Base-by-base conservation (phyloP, 768 basidiomycete species). In the Trametes cinnabarina region DNA sequence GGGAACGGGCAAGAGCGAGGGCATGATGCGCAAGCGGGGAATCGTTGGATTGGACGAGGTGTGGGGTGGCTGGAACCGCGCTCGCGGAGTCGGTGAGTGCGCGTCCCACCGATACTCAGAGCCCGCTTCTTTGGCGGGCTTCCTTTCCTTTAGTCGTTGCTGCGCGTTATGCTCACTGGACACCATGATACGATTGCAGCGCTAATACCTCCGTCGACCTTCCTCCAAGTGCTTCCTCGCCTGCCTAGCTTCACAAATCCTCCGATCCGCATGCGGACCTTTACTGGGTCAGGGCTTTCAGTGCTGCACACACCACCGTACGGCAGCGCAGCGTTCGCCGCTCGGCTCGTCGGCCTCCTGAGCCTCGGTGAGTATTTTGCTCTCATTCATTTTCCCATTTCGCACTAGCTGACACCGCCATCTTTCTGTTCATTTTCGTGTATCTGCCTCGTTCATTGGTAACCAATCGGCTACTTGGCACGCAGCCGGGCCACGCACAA, bases 11-110 rank as follows among this genome's bases (percentile, higher is more conserved):
- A 62, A 55, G 56, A 51, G 66, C 12, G 74, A 73, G 0, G 88
- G 91, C 1, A 78, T 95, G 66, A 92, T 95, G 90, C 79, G 79
- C 55, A 77, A 80, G 3, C 82, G 92, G 26, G 93, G 92, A 1
- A 82, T 96, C 32, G 81, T 97, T 37, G 91, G 88, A 0, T 73
- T 97, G 25, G 94, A 98, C 68, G 94, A 96, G 72, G 90, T 90
- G 0, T 98, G 94, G 94, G 92, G 92, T 25, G 85, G 89, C 2
- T 97, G 94, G 94, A 96, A 95, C 68, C 85, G 94, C 57, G 94
- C 92, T 6, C 76, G 94, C 63, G 94, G 94, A 47, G 88, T 96
- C 52, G 88, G 94, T 92, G 70, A 70, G 87, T 69, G 20, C 50
- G 40, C 50, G 25, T 51, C 26, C 50, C 37, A 40, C 39, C 26